phyloP scores from a whole-genome alignment of 164 flowering plant species.

The Annona cherimola region DNA sequence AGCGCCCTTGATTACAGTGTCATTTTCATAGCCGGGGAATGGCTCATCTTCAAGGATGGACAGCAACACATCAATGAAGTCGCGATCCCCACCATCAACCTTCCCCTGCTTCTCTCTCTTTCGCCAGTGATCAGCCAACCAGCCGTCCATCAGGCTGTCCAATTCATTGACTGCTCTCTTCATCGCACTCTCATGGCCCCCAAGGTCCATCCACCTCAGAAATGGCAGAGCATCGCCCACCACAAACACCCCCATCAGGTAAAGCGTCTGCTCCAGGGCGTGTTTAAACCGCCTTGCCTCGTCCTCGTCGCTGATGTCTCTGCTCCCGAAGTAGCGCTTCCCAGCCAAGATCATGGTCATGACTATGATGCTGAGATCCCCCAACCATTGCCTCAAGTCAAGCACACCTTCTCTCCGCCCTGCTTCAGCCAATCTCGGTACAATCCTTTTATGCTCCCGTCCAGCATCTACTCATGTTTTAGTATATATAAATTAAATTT shows the following conservation, averaged over 20 bases:
- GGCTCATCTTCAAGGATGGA: neutral
- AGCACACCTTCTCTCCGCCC: neutral
- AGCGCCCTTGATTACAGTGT: slow-evolving; percentile 7
- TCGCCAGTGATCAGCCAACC: slow-evolving; percentile 10
- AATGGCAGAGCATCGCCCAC: slow-evolving; percentile 7
- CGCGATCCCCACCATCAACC: neutral
- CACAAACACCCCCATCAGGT: slow-evolving; percentile 3
- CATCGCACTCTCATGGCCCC: slow-evolving; percentile 4
- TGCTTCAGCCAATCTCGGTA: neutral
- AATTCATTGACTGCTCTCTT: neutral
- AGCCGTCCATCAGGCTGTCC: neutral
- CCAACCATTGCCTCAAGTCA: neutral
- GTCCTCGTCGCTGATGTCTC: neutral
- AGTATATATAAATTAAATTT: no score
- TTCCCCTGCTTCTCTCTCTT: no score
- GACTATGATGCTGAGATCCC: neutral
- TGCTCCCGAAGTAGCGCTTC: neutral
- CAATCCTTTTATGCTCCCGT: neutral
- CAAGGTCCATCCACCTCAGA: slow-evolving; percentile 9
- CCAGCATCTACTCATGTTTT: no score
- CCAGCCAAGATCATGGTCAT: slow-evolving; percentile 5
- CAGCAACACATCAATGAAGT: slow-evolving; percentile 10
- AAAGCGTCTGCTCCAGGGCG: neutral
- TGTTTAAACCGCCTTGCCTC: neutral
- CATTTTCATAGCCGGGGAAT: neutral